Percentiles rank a stretch among this genome's conserved stretches.
phyloP scores from a whole-genome alignment of 192 early-diverging fungal genomes.

The Bifiguratus adelaidae region DNA sequence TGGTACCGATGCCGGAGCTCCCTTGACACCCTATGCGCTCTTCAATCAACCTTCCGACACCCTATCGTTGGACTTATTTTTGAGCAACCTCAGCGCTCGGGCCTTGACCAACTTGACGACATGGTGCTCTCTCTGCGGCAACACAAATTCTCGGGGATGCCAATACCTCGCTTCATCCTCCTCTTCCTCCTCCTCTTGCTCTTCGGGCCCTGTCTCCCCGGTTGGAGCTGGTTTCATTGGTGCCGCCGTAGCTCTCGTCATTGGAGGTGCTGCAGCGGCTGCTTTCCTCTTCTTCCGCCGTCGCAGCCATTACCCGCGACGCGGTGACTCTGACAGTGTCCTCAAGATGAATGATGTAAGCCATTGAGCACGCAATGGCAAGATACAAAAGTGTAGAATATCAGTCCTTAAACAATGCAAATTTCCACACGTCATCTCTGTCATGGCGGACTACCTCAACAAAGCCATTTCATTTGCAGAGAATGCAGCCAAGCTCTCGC shows the following conservation, averaged over 20 bases:
- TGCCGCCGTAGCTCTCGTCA: constrained; percentile 1
- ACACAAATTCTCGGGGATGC: not conserved
- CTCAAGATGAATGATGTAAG: constrained; percentile 3
- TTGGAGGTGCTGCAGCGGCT: not conserved
- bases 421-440: not conserved
- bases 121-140: not conserved
- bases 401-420: no score
- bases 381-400: no score
- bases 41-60: not conserved
- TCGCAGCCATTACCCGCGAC: not conserved
- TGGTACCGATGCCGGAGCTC: not conserved
- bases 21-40: not conserved
- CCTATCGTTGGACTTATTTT: not conserved
- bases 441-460: constrained; percentile 54
- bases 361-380: no score
- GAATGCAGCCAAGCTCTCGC: constrained; percentile 70
- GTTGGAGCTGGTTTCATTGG: constrained; percentile 7
- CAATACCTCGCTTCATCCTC: not conserved
- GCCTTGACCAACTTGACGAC: not conserved
- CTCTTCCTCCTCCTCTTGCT: not conserved
- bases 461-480: constrained; percentile 59
- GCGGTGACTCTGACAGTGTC: not conserved
- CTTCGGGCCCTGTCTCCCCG: not conserved
- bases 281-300: not conserved
- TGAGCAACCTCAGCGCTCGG: constrained; percentile 1